phyloP scores from a whole-genome alignment of 2,329 filamentous ascomycete species.

The Coniochaeta prunicola region DNA sequence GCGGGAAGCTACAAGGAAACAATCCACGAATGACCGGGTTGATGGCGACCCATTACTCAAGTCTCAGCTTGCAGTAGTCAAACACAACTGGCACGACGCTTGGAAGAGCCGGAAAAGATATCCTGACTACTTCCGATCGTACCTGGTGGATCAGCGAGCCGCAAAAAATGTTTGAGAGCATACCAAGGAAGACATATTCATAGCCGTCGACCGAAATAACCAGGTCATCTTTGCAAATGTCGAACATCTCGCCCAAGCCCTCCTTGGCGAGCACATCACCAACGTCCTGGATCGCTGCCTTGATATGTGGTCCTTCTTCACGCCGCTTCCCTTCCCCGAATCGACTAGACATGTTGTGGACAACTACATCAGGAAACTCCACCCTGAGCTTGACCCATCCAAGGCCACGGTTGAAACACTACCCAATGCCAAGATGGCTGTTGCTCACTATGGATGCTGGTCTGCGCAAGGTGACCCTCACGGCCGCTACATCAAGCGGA shows the following conservation, averaged over 20 bases:
- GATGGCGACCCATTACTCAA: not conserved
- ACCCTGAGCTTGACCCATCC: slow-evolving; percentile 12
- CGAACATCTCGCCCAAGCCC: slow-evolving; percentile 6
- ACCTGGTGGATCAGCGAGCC: not conserved
- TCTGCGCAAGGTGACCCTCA: slow-evolving; percentile 2
- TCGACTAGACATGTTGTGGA: slow-evolving; percentile 10
- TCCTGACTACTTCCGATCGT: not conserved
- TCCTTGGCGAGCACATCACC: slow-evolving; percentile 4
- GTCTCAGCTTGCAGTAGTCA: not conserved
- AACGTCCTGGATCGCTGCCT: slow-evolving; percentile 1
- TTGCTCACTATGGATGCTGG: slow-evolving; percentile 14
- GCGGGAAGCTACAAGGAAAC: not conserved
- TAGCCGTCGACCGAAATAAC: slow-evolving; percentile 6
- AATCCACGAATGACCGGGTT: not conserved
- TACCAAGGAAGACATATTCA: not conserved
- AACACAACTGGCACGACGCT: not conserved
- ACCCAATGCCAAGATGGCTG: slow-evolving; percentile 10
- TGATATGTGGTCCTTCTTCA: slow-evolving; percentile 11
- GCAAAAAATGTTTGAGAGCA: not conserved
- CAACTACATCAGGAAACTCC: slow-evolving; percentile 7
- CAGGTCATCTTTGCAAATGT: slow-evolving; percentile 12
- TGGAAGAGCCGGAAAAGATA: not conserved
- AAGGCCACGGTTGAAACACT: slow-evolving; percentile 9
- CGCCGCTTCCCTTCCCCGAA: slow-evolving; percentile 8
- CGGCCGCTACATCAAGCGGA: slow-evolving; percentile 4